Evolutionary conservation across 192 early-diverging fungal genomes (phyloP), one percentile per base, ranked within the genome.

Genomic region (Entomortierella beljakovae): DNA sequence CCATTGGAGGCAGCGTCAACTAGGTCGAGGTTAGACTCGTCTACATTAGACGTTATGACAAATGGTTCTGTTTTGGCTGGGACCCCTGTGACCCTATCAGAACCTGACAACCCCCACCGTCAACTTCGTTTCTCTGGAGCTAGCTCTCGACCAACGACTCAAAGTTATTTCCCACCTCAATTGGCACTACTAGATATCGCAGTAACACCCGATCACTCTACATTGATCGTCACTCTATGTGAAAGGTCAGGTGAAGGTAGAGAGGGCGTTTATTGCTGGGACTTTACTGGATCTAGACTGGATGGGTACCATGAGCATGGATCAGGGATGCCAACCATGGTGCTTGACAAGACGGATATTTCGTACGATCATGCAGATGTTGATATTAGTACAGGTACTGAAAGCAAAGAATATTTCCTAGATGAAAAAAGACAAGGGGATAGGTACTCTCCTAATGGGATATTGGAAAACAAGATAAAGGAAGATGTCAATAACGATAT

Each of bases 191-290:
- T 68, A 10, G 72, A 76, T 33, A 68, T 76, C 6, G 64, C 28
- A 9, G 68, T 70, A 11, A 64, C 63, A 0, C 49, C 61, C 8
- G 77, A 80, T 55, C 53, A 70, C 34, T 61, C 77, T 16, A 70
- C 68, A n/a, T n/a, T 80, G 10, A 69, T 80, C 1, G 68, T 58
- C 20, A 70, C 68, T 43, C 57, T 80, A 26, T 71, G 77, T 32
- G 77, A 80, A 20, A 56, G 53, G 33, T 80, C 55, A 4, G 64
- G 70, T 32, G 70, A 69, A 16, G 68, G 77, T 15, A 32, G 53
- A 25, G 77, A 80, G 15, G 64, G 77, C 1, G 68, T 80, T 16
- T 80, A 80, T 31, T 63, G 52, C 18, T 80, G 77, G 77, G 70
- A 71, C 29, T 80, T 80, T 48, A 62, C 42, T 53, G 76, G 76